These are phyloP conservation scores for Aspergillus fischeri DNA, from an alignment of 2,329 filamentous ascomycete species.

Conservation along the genomic window DNA sequence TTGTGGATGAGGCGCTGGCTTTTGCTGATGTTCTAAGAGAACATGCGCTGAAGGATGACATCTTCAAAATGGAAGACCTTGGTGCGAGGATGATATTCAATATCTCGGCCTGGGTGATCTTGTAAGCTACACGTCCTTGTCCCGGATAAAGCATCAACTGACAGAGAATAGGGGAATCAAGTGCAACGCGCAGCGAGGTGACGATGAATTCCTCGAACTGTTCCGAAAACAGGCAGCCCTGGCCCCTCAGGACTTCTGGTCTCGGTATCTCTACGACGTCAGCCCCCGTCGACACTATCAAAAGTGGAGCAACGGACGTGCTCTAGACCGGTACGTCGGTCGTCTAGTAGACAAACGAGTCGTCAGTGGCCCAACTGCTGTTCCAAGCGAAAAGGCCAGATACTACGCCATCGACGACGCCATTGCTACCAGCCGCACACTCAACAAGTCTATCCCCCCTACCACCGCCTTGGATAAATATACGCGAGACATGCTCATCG, in stretches of 20 bases:
- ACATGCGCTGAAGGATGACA: conserved; percentile 2
- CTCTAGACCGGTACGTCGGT: conserved; percentile 14
- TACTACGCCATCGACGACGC: conserved; percentile 11
- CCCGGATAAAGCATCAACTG: neutral
- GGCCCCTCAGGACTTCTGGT: conserved; percentile 9
- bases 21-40: conserved; percentile 9
- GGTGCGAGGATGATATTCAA: conserved; percentile 12
- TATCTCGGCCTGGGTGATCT: conserved; percentile 7
- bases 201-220: conserved; percentile 31
- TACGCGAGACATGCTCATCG: conserved; percentile 9
- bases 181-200: conserved; percentile 24
- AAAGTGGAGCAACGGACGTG: conserved; percentile 23
- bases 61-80: conserved; percentile 11
- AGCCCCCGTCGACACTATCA: conserved; percentile 15
- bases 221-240: conserved; percentile 23
- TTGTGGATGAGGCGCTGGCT: conserved; percentile 10
- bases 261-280: conserved; percentile 9
- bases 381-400: conserved; percentile 5
- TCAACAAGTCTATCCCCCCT: conserved; percentile 3
- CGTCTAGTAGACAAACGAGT: conserved; percentile 12
- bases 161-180: conserved; percentile 8
- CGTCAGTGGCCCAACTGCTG: conserved; percentile 3
- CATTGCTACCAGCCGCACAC: conserved; percentile 5
- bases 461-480: conserved; percentile 3
- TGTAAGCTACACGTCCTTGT: conserved; percentile 2